phyloP scores from a whole-genome alignment of 768 basidiomycete genomes.

The Tephrocybe sp. region DNA sequence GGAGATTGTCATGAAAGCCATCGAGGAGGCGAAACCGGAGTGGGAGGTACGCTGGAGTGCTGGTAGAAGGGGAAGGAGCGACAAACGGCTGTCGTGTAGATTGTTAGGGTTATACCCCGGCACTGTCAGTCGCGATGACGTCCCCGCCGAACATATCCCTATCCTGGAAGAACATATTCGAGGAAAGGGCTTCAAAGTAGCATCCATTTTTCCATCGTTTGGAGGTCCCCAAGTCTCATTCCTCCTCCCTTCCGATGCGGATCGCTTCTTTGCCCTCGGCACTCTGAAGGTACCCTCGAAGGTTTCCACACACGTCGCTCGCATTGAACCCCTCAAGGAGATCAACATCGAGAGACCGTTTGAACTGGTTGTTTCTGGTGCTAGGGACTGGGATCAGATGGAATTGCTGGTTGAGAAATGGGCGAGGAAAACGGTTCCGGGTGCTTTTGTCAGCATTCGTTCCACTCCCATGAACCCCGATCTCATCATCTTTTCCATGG shows the following conservation, averaged over 20 bases:
- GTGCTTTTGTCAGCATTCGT: not conserved
- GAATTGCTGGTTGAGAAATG: not conserved
- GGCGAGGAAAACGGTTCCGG: not conserved
- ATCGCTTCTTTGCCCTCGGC: constrained; percentile 1
- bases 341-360: constrained; percentile 1
- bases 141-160: constrained; percentile 2
- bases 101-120: constrained; percentile 3
- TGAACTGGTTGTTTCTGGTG: constrained; percentile 4
- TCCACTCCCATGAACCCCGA: not conserved
- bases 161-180: constrained; percentile 2
- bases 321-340: constrained; percentile 9
- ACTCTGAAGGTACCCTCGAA: not conserved
- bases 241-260: constrained; percentile 1
- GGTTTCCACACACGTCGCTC: not conserved
- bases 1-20: not conserved
- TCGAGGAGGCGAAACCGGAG: not conserved
- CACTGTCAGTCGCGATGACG: not conserved
- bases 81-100: constrained; percentile 3
- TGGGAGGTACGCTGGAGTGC: constrained; percentile 9
- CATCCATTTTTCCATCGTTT: constrained; percentile 3
- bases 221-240: constrained; percentile 5
- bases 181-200: constrained; percentile 6
- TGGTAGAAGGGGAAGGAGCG: not conserved
- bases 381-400: not conserved
- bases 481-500: constrained; percentile 4